A percentile compares a stretch with the other conserved stretches of the same genome.
Conservation (phyloP, 768 basidiomycete species). For the Termitomyces eurrhizus region DNA sequence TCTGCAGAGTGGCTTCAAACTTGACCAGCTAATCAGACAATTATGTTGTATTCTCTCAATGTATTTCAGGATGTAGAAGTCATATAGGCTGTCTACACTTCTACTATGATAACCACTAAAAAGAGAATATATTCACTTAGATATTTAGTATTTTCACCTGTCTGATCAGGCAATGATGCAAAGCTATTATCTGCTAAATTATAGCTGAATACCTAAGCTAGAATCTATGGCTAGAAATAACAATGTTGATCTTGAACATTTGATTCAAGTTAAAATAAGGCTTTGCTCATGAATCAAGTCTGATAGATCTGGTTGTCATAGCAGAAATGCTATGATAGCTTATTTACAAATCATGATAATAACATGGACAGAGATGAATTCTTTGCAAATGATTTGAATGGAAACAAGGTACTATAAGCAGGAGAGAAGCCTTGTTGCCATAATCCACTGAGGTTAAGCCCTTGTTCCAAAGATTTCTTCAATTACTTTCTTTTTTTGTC, state of each 20-base stretch:
- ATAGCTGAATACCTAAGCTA: not conserved
- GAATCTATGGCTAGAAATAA: not conserved
- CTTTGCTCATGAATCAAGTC: not conserved
- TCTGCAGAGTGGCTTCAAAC: too few relatives aligned
- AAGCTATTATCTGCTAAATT: too few relatives aligned
- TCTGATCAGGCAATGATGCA: too few relatives aligned
- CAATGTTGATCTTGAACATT: not conserved
- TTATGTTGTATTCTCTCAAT: too few relatives aligned
- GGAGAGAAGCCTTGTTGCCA: not conserved
- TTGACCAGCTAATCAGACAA: too few relatives aligned
- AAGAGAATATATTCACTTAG: too few relatives aligned
- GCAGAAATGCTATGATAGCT: not conserved
- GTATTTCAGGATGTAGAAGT: too few relatives aligned
- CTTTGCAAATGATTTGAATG: not conserved
- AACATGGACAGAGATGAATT: not conserved
- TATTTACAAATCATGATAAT: not conserved
- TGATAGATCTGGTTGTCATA: not conserved
- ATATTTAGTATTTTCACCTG: too few relatives aligned
- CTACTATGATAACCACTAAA: too few relatives aligned
- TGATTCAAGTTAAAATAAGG: not conserved
- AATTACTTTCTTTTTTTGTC: not conserved
- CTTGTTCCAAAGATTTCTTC: slow-evolving; percentile 1
- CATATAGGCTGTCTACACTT: too few relatives aligned
- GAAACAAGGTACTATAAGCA: not conserved
- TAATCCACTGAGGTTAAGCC: not conserved